Evolutionary conservation across 2,329 filamentous ascomycete genomes (phyloP).

Genomic region (Curvularia hawaiiensis): DNA sequence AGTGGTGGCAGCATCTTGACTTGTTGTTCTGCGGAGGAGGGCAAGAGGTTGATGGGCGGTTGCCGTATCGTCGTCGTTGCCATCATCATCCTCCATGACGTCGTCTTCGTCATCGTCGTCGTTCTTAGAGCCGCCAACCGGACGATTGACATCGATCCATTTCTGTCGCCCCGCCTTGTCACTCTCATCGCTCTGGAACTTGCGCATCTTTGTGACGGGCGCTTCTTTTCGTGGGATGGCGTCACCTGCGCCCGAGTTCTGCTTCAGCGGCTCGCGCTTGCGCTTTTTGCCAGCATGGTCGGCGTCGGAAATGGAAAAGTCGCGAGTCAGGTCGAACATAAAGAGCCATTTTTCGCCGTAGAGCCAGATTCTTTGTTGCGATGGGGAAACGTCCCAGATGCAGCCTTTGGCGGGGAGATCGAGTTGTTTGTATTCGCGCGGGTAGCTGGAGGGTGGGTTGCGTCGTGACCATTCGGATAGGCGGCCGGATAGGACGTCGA

Average conservation of each 20-base stretch:
- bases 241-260: slow-evolving; percentile 60
- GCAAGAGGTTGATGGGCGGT: slow-evolving; percentile 23
- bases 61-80: not conserved
- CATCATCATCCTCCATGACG: not conserved
- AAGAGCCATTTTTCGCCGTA: slow-evolving; percentile 86
- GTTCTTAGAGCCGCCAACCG: slow-evolving; percentile 32
- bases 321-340: slow-evolving; percentile 84
- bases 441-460: slow-evolving; percentile 78
- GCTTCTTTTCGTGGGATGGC: slow-evolving; percentile 54
- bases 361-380: slow-evolving; percentile 71
- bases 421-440: slow-evolving; percentile 72
- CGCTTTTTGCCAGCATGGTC: slow-evolving; percentile 33
- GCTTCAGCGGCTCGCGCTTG: slow-evolving; percentile 42
- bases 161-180: slow-evolving; percentile 29
- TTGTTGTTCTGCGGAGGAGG: slow-evolving; percentile 27
- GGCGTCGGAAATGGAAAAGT: slow-evolving; percentile 56
- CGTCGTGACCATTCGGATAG: slow-evolving; percentile 85
- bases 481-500: slow-evolving; percentile 77
- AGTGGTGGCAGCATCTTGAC: too few relatives aligned
- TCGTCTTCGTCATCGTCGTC: slow-evolving; percentile 5
- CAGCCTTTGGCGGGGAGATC: slow-evolving; percentile 82
- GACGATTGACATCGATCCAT: slow-evolving; percentile 37
- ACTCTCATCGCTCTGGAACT: slow-evolving; percentile 50
- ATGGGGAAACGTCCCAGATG: slow-evolving; percentile 75
- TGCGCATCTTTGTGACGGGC: slow-evolving; percentile 56